Base-by-base conservation (phyloP, 768 basidiomycete genomes). In the Lentinus tigrinus region DNA sequence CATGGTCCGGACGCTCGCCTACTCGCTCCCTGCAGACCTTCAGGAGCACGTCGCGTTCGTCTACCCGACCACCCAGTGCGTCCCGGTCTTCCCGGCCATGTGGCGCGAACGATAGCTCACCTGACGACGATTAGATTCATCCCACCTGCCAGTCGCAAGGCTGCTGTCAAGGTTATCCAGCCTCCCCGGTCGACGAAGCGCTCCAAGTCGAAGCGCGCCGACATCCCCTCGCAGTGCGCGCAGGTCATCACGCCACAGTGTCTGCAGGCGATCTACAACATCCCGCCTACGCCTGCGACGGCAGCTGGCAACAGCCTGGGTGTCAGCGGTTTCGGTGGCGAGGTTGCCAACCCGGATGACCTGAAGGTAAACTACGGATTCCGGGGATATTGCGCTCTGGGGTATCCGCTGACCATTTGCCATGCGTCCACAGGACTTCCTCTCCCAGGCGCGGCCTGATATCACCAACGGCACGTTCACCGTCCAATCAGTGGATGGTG, bases 1-100 rank as follows among this genome's bases (percentile, higher is more conserved):
- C 19, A 65, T 65, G 46, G 54, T 74, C 47, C 69, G 75, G 42
- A 76, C 76, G 1, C 65, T 78, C 24, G 56, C 64, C n/a, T 76
- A 75, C 64, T 73, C 75, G 14, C 54, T 78, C 24, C 76, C 75
- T 17, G 49, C 64, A 8, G 59, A 60, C 14, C 65, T 78, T 2
- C 60, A 63, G 38, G 59, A 58, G 2, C 69, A 72, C 52, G 59
- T 78, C 54, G 52, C 69, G 10, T 55, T 70, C 19, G 63, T 77
- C 14, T 70, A 72, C 50, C 73, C 73, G 10, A 71, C 67, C 2
- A 63, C 64, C 10, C 62, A 69, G 65, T 71, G 58, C 21, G 68
- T 63, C n/a, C 54, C 3, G 7, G 17, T 6, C 3, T 13, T 28
- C 23, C 17, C 17, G 7, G 3, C n/a, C 8, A 39, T n/a, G 17